Percentiles rank a stretch among this genome's conserved stretches.
phyloP scores from a whole-genome alignment of 2,329 filamentous ascomycete species.

The Neocatenulostroma microsporum region DNA sequence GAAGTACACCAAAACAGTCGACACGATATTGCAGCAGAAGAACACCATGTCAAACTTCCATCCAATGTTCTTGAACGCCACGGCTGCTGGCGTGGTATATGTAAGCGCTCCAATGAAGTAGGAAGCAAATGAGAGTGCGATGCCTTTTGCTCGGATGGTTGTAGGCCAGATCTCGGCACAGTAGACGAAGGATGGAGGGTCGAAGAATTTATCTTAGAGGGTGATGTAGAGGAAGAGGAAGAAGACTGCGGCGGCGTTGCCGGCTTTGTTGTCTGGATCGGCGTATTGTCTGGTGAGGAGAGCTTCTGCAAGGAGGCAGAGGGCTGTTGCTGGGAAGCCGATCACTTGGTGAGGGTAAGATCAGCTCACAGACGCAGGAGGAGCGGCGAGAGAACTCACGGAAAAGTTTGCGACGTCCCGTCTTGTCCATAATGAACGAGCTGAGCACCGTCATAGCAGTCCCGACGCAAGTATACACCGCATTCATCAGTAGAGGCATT shows the following conservation, averaged over 20 bases:
- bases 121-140: slow-evolving; percentile 1
- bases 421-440: too few relatives aligned
- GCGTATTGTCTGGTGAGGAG: not conserved
- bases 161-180: slow-evolving; percentile 56
- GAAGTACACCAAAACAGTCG: too few relatives aligned
- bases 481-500: too few relatives aligned
- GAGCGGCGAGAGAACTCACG: too few relatives aligned
- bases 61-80: not conserved
- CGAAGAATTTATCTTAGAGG: too few relatives aligned
- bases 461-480: too few relatives aligned
- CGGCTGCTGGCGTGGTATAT: not conserved
- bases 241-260: not conserved
- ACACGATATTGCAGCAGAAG: too few relatives aligned
- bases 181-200: slow-evolving; percentile 27
- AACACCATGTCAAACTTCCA: slow-evolving; percentile 31
- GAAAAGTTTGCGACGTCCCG: too few relatives aligned
- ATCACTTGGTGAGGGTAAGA: slow-evolving; percentile 1
- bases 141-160: slow-evolving; percentile 2
- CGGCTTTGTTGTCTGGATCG: not conserved
- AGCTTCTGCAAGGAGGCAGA: too few relatives aligned
- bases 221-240: not conserved
- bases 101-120: slow-evolving; percentile 63
- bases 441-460: too few relatives aligned
- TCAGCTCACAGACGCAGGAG: too few relatives aligned
- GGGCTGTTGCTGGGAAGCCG: not conserved